Percentiles rank a stretch among this genome's conserved stretches.
Evolutionary conservation across 257 asterid species (phyloP).

Genomic region (Parsonsia alboflavescens): DNA sequence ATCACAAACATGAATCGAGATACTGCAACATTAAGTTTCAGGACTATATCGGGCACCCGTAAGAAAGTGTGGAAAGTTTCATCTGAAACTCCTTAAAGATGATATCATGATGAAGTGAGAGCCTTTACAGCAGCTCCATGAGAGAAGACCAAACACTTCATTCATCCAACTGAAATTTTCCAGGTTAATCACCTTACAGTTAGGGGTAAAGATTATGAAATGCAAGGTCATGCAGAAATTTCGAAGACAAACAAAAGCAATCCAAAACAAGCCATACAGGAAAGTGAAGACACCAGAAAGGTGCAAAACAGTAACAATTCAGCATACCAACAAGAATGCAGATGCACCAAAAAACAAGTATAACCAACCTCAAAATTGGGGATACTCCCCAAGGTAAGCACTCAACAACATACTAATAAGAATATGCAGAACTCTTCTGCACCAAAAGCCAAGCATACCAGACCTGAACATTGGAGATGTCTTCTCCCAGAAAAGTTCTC

Average conservation of each 20-base stretch:
- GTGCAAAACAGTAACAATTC: conserved; percentile 7
- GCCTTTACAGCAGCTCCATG: conserved; percentile 74
- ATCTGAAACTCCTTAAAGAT: conserved; percentile 43
- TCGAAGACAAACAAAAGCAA: conserved; percentile 6
- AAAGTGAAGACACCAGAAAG: neutral
- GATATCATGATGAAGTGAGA: conserved; percentile 50
- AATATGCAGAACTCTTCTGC: neutral
- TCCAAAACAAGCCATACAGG: neutral
- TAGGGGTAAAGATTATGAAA: neutral
- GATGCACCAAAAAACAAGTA: no score
- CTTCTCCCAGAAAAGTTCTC: neutral
- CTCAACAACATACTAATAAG: conserved; percentile 6
- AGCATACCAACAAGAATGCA: no score
- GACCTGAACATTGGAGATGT: no score
- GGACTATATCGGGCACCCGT: neutral
- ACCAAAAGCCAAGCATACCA: neutral
- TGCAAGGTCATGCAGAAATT: neutral
- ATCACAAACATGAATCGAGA: neutral
- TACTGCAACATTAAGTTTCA: neutral
- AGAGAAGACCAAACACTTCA: conserved; percentile 63
- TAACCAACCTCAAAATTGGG: no score
- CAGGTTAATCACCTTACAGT: conserved; percentile 19
- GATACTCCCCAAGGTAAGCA: no score
- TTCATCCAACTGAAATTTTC: conserved; percentile 35
- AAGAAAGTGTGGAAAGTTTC: neutral